These are phyloP conservation scores for Mortierella sp. DNA, from an alignment of 371 early-diverging fungal genomes.

Conservation along the genomic window DNA sequence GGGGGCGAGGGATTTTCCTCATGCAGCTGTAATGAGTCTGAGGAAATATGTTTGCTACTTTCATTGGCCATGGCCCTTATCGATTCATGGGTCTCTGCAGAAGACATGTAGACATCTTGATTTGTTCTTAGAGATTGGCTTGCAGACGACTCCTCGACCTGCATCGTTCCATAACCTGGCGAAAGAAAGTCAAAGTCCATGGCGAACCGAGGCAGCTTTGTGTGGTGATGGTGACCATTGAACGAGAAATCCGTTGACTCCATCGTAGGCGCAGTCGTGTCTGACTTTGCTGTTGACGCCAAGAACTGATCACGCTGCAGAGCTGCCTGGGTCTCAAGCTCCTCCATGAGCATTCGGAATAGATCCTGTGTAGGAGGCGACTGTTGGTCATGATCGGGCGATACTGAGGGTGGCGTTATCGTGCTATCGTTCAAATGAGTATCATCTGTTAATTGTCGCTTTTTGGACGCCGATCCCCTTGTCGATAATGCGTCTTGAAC, in stretches of 20 bases:
- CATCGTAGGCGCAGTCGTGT: not conserved
- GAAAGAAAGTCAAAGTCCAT: slow-evolving; percentile 38
- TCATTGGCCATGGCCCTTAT: not conserved
- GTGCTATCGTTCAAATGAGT: slow-evolving; percentile 7
- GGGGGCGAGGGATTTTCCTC: slow-evolving; percentile 19
- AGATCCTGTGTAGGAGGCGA: slow-evolving; percentile 45
- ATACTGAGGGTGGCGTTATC: slow-evolving; percentile 5
- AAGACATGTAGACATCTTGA: slow-evolving; percentile 18
- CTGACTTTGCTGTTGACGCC: slow-evolving; percentile 17
- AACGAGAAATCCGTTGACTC: slow-evolving; percentile 10
- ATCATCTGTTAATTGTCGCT: slow-evolving; percentile 22
- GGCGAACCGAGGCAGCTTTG: slow-evolving; percentile 32
- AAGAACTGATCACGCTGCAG: slow-evolving; percentile 36
- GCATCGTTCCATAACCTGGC: slow-evolving; percentile 18
- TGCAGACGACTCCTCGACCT: not conserved
- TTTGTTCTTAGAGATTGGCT: slow-evolving; percentile 1
- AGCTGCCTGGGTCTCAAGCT: slow-evolving; percentile 40
- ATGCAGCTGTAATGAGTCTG: not conserved
- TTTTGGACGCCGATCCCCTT: slow-evolving; percentile 9
- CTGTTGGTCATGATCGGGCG: slow-evolving; percentile 14
- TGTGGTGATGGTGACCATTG: slow-evolving; percentile 9
- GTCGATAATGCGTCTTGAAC: too few species aligned
- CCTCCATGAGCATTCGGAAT: slow-evolving; percentile 46
- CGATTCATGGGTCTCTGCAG: not conserved
- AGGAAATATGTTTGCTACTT: not conserved